Evolutionary conservation across 108 stramenopile species (phyloP).

Genomic region (Nitzschia sp.): DNA sequence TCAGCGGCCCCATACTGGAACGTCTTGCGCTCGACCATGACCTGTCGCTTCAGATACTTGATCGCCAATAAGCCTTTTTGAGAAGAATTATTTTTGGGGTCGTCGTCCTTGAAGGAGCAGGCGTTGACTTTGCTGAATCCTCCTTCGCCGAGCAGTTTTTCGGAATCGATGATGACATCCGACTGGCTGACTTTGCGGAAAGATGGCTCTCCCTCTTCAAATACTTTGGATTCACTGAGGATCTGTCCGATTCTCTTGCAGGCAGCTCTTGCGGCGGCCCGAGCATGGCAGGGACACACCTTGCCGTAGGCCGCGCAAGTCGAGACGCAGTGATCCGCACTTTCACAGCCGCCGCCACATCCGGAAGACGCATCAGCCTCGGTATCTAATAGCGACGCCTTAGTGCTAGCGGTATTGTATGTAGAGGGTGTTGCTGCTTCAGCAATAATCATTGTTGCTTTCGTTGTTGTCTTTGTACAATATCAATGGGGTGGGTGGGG

Average conservation of each 20-base stretch:
- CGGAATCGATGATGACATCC: slow-evolving; percentile 9
- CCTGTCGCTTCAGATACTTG: slow-evolving; percentile 46
- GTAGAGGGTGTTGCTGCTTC: no score
- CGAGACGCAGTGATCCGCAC: slow-evolving; percentile 7
- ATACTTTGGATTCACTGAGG: slow-evolving; percentile 19
- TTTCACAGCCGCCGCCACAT: no score
- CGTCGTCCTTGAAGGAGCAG: slow-evolving; percentile 10
- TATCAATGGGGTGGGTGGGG: no score
- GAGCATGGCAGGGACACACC: slow-evolving; percentile 45
- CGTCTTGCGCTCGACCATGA: slow-evolving; percentile 32
- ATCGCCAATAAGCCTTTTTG: slow-evolving; percentile 38
- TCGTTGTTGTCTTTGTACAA: no score
- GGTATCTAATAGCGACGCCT: no score
- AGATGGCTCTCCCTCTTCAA: slow-evolving; percentile 20
- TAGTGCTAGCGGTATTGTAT: no score
- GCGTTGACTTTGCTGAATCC: slow-evolving; percentile 43
- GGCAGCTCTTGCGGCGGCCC: slow-evolving; percentile 34
- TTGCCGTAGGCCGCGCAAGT: slow-evolving; percentile 34
- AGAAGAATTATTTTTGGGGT: slow-evolving; percentile 11
- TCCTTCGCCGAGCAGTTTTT: slow-evolving; percentile 36
- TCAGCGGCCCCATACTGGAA: slow-evolving; percentile 66
- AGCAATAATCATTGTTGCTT: no score
- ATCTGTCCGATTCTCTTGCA: slow-evolving; percentile 25
- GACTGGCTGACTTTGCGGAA: background rate
- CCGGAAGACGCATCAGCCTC: no score